phyloP scores from a whole-genome alignment of 805 yeast genomes.

The Henningerozyma blattae region DNA sequence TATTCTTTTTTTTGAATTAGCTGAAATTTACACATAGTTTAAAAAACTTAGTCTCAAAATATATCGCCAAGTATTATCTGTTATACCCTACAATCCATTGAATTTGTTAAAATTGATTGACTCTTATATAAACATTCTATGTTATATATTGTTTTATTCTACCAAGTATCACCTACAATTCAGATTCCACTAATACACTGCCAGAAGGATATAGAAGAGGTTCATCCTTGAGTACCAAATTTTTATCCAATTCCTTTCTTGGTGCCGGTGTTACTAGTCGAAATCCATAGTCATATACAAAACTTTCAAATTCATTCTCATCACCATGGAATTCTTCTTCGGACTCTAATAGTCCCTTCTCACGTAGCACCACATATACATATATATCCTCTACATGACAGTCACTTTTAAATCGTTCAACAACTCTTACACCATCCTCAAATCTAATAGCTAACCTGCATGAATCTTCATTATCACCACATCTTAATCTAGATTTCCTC shows the following conservation, averaged over 20 bases:
- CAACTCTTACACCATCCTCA: constrained; percentile 47
- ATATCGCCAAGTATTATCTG: too few relatives aligned
- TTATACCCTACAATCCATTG: too few relatives aligned
- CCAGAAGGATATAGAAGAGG: constrained; percentile 51
- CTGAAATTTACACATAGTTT: too few relatives aligned
- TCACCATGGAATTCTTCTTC: constrained; percentile 5
- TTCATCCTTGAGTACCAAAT: constrained; percentile 30
- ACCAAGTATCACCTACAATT: too few relatives aligned
- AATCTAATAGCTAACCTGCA: constrained; percentile 66
- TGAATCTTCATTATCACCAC: constrained; percentile 14
- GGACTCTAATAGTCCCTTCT: constrained; percentile 16
- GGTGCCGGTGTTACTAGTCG: constrained; percentile 46
- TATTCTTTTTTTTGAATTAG: too few relatives aligned
- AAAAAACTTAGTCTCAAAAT: too few relatives aligned
- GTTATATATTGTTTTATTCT: too few relatives aligned
- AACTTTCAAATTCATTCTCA: constrained; percentile 14
- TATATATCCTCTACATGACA: constrained; percentile 50
- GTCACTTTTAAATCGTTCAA: constrained; percentile 35
- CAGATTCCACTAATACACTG: constrained; percentile 39
- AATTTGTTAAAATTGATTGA: too few relatives aligned
- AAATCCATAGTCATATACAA: constrained; percentile 37
- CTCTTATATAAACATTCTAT: too few relatives aligned
- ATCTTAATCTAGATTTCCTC: constrained; percentile 28
- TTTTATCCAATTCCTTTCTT: constrained; percentile 31
- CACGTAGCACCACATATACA: constrained; percentile 52